Conservation (phyloP, 768 basidiomycete species). For the Strobilomyces confusus region DNA sequence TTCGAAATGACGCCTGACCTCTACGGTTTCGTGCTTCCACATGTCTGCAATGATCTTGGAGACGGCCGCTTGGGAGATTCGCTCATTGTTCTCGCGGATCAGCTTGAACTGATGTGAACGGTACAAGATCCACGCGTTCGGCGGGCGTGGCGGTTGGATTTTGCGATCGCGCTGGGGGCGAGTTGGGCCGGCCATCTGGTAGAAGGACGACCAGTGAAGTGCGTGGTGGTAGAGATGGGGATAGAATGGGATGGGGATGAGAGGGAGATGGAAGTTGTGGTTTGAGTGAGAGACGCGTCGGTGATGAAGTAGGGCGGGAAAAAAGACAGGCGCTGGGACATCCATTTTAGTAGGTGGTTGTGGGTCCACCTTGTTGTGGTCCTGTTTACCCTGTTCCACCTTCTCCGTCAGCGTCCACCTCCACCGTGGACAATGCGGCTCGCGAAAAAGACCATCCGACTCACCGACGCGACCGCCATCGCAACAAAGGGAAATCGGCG, state of each 20-base stretch:
- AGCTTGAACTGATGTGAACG: conserved; percentile 51
- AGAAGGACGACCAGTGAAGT: conserved; percentile 6
- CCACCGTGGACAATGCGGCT: conserved; percentile 8
- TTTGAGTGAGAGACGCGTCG: conserved; percentile 27
- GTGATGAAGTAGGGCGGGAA: conserved; percentile 18
- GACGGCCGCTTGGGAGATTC: conserved; percentile 54
- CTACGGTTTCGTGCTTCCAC: conserved; percentile 57
- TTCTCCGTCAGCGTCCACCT: conserved; percentile 1
- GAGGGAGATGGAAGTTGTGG: conserved; percentile 15
- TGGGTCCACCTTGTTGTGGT: conserved; percentile 34
- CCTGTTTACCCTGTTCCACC: conserved; percentile 23
- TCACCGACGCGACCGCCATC: conserved; percentile 17
- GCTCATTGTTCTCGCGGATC: conserved; percentile 25
- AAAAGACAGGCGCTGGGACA: conserved; percentile 19
- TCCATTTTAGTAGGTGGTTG: conserved; percentile 34
- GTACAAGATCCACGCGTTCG: conserved; percentile 83
- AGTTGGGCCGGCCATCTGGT: conserved; percentile 23
- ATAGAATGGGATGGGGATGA: conserved; percentile 1
- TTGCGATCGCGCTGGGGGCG: conserved; percentile 9
- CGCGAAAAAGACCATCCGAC: conserved; percentile 1
- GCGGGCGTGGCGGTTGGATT: conserved; percentile 56
- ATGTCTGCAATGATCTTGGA: conserved; percentile 58
- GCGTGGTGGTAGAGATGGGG: conserved; percentile 4
- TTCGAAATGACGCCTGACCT: conserved; percentile 49
- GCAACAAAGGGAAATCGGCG: conserved; percentile 1